Evolutionary conservation across 2,329 filamentous ascomycete genomes (phyloP), one percentile per base, ranked within the genome.

Genomic region (Fusarium sp.): DNA sequence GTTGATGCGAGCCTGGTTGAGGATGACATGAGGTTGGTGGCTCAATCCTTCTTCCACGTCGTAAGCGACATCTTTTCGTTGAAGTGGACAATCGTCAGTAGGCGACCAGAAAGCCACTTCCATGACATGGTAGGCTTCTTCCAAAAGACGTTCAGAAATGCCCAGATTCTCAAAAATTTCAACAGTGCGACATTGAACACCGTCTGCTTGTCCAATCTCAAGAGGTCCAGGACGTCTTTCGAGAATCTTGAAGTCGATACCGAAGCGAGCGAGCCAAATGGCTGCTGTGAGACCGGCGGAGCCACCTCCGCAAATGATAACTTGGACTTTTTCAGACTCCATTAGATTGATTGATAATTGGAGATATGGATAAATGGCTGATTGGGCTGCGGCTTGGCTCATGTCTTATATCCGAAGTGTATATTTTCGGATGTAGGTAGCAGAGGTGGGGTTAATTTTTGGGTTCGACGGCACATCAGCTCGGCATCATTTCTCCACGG

Each of bases 141-240:
- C 88, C 85, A 88, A 88, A 0, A 85, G 85, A 3, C 86, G 81
- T 54, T 92, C 86, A 4, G 83, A 88, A 56, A 94, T 87, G 1
- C 88, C 91, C 63, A 94, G 89, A 24, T 87, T 89, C 71, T 94
- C 90, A 59, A 93, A 88, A 8, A 93, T 92, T 76, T 94, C 90
- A 6, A 93, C 81, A 0, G 89, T 92, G 3, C 90, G 87, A 66
- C 86, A 87, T 78, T 92, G 88, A 10, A 80, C 77, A 10, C 83
- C 82, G 60, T 85, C 82, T 36, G 83, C 82, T 66, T 85, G 82
- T 5, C 83, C 81, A 6, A 65, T 60, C 4, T 59, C 53, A 1
- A 65, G 46, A 11, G 60, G 60, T 1, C 53, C 60, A 2, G 46
- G 2, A 7, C 53, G 61, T 1, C 18, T 45, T 24, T 65, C 62